Base-by-base conservation (phyloP, 139 green algal species). In the Monoraphidium neglectum region DNA sequence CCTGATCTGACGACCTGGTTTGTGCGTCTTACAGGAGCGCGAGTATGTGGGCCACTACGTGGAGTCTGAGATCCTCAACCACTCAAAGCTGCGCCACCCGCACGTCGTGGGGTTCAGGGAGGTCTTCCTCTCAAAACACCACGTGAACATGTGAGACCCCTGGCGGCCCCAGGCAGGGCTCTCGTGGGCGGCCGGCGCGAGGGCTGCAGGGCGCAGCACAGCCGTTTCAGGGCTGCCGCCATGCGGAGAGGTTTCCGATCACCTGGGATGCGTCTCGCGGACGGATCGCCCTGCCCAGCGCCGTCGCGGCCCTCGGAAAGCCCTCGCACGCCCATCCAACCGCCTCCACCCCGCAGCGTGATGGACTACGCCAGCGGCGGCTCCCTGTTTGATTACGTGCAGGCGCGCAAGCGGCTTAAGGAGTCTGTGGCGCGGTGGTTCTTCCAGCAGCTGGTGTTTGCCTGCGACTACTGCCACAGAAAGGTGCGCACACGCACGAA, bases 51-150 rank as follows among this genome's bases (percentile, higher is more conserved):
- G 23, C 3, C 6, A 40, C n/a, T 67, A 77, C 59, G 56, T 69
- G 18, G 64, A 56, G 40, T 24, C 5, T 6, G 93, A 97, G 68
- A 94, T 97, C 66, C 65, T 97, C 37, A 97, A 97, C 69, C 93
- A 97, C 70, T 68, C 92, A 15, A 82, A 79, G 28, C 81, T 97
- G 28, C 83, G 40, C 21, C 74, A 80, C 49, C 74, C 74, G 26
- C 74, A 80, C 63, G 46, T 80, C 10, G 70, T 79, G 32, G 35
- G 70, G 35, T 72, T 79, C 60, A 21, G 60, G 4, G 30, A 67
- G 60, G 60, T 67, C n/a, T 67, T 43, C 60, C 60, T 67, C 18
- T 26, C 21, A 26, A n/a, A 5, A 4, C 23, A 23, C 60, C 30
- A 67, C 60, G 18, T 38, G n/a, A 38, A 67, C 30, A 67, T 67